Base-by-base conservation (phyloP, 2,329 filamentous ascomycete species). In the Talaromyces verruculosus region DNA sequence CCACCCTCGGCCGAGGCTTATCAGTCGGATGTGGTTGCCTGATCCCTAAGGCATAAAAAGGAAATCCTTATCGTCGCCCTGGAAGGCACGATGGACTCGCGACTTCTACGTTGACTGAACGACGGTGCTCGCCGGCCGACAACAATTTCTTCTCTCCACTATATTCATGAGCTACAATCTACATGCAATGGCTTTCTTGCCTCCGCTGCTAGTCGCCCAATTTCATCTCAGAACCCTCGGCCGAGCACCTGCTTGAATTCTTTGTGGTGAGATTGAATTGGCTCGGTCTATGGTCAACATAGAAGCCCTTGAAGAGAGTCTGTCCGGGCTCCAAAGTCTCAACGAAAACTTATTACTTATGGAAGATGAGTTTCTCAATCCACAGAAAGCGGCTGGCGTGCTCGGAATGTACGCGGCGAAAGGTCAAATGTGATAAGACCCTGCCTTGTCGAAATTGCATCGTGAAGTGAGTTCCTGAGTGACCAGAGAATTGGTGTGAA, bases 1-100 rank as follows among this genome's bases (percentile, higher is more conserved):
- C 63, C 63, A 61, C 63, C 35, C 57, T 65, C 63, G 63, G 63
- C 63, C 63, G 63, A 65, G 17, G 22, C 33, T 59, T 59, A 59
- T 59, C 51, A 45, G 49, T 19, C 6, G 13, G 25, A 15, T 30
- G 0, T 22, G 10, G 35, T 2, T 59, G 51, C 51, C 51, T 55
- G 28, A 15, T 3, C 1, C 5, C 30, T 37, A 10, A 55, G 51
- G 51, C 51, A 55, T 5, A 25, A 33, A 57, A 33, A 11, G 13
- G 19, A 25, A 49, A 49, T 47, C 15, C 25, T 53, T 53, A 53
- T 33, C 47, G 11, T 30, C 15, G 25, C 7, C 47, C 15, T 4
- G 25, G 47, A 51, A 51, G 19, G 10, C 25, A 13, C 47, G 22
- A 30, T 57, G 30, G 30, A 37, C 22, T 45, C 15, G 22, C 28